A percentile compares a stretch with the other conserved stretches of the same genome.
Conservation (phyloP, 208 protist genomes). For the Angomonas desouzai region DNA sequence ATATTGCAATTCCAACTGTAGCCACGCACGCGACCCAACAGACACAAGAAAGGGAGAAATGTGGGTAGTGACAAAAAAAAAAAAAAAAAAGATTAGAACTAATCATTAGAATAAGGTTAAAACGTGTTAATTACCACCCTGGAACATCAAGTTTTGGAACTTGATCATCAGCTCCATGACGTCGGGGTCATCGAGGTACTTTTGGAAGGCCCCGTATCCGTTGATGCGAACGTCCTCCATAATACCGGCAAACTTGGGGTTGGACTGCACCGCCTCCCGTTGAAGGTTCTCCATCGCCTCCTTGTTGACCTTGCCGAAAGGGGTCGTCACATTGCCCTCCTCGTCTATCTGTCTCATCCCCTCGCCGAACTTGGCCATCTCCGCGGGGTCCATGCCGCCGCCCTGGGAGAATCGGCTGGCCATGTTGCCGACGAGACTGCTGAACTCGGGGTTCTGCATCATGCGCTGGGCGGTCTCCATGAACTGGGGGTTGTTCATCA, state of each 20-base stretch:
- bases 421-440: slow-evolving; percentile 78
- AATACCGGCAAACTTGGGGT: slow-evolving; percentile 76
- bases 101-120: slow-evolving; percentile 2
- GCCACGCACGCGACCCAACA: no score
- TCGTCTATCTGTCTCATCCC: slow-evolving; percentile 32
- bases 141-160: slow-evolving; percentile 67
- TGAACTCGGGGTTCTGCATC: slow-evolving; percentile 92
- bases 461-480: slow-evolving; percentile 82
- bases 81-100: slow-evolving; percentile 6
- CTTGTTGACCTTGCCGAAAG: slow-evolving; percentile 75
- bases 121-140: slow-evolving; percentile 2
- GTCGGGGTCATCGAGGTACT: slow-evolving; percentile 89
- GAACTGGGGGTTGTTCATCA: slow-evolving; percentile 92
- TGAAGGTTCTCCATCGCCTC: slow-evolving; percentile 64
- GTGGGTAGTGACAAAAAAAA: slow-evolving; percentile 13
- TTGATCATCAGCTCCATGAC: slow-evolving; percentile 88
- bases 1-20: no score
- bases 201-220: slow-evolving; percentile 81
- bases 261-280: slow-evolving; percentile 66
- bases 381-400: slow-evolving; percentile 38
- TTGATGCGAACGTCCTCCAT: slow-evolving; percentile 83
- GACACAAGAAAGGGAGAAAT: background rate
- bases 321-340: slow-evolving; percentile 66
- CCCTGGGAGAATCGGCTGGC: slow-evolving; percentile 55
- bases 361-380: slow-evolving; percentile 38